These are phyloP conservation scores for Copromyces sp. DNA, from an alignment of 495 filamentous ascomycete species.

Conservation along the genomic window DNA sequence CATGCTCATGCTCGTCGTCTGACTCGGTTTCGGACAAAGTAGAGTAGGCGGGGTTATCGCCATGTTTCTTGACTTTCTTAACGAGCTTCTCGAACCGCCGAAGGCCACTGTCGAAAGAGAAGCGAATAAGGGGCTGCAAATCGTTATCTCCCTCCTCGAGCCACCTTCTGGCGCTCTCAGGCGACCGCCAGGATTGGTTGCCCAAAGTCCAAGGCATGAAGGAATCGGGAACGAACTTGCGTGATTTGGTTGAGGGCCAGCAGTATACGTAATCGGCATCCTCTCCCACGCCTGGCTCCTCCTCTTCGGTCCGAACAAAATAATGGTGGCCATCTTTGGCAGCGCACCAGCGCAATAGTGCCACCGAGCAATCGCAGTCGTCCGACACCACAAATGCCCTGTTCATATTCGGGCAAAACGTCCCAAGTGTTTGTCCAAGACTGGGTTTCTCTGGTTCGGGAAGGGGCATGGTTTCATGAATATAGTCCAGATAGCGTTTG, in stretches of 20 bases:
- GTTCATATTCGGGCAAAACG: slow-evolving; percentile 5
- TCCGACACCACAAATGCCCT: slow-evolving; percentile 7
- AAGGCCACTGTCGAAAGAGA: slow-evolving; percentile 2
- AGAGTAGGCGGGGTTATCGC: background rate
- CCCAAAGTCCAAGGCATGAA: background rate
- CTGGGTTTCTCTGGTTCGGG: background rate
- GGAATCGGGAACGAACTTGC: background rate
- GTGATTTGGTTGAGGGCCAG: slow-evolving; percentile 11
- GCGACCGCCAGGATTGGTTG: background rate
- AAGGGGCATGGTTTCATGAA: background rate
- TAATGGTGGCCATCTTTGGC: slow-evolving; percentile 12
- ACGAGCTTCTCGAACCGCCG: slow-evolving; percentile 5
- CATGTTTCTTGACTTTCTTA: background rate
- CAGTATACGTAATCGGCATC: slow-evolving; percentile 17
- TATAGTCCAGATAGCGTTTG: no score
- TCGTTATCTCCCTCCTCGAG: background rate
- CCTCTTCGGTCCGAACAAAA: slow-evolving; percentile 7
- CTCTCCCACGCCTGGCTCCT: slow-evolving; percentile 3
- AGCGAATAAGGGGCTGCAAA: slow-evolving; percentile 15
- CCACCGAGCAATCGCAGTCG: background rate
- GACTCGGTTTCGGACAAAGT: background rate
- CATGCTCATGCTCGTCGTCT: background rate
- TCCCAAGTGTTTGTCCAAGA: background rate
- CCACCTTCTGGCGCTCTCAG: background rate
- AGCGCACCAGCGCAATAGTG: slow-evolving; percentile 19